Conservation (phyloP, 73 alveolate genomes). For the Uronychia setigera region DNA sequence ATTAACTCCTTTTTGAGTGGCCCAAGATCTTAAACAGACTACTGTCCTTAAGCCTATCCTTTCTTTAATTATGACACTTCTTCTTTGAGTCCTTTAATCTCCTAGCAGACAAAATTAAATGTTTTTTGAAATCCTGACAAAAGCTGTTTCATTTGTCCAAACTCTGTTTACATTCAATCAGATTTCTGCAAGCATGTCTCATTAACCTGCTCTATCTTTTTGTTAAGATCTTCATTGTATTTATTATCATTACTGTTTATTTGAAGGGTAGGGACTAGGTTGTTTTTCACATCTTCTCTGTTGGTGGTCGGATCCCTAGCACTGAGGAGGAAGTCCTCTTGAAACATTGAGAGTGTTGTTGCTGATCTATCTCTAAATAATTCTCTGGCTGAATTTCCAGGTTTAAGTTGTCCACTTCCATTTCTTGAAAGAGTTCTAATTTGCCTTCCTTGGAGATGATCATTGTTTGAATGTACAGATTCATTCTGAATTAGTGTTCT, state of each 20-base stretch:
- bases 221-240: neutral
- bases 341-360: neutral
- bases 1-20: too few relatives aligned
- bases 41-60: too few relatives aligned
- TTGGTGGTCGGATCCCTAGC: neutral
- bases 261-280: too few relatives aligned
- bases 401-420: neutral
- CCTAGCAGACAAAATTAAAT: neutral
- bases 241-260: too few relatives aligned
- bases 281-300: neutral
- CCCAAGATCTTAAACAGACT: too few relatives aligned
- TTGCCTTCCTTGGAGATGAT: neutral
- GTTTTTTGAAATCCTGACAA: neutral
- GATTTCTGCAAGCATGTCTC: neutral
- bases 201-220: neutral
- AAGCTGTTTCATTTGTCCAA: neutral
- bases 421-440: neutral
- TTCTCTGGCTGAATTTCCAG: neutral
- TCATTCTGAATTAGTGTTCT: neutral
- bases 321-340: neutral
- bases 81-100: neutral
- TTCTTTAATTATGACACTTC: too few relatives aligned
- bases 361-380: neutral
- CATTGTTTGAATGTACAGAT: too few relatives aligned
- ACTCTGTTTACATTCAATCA: neutral